Percentiles rank a stretch among this genome's conserved stretches.
Conservation (phyloP, 2,329 filamentous ascomycete genomes). For the Plenodomus lindquistii region DNA sequence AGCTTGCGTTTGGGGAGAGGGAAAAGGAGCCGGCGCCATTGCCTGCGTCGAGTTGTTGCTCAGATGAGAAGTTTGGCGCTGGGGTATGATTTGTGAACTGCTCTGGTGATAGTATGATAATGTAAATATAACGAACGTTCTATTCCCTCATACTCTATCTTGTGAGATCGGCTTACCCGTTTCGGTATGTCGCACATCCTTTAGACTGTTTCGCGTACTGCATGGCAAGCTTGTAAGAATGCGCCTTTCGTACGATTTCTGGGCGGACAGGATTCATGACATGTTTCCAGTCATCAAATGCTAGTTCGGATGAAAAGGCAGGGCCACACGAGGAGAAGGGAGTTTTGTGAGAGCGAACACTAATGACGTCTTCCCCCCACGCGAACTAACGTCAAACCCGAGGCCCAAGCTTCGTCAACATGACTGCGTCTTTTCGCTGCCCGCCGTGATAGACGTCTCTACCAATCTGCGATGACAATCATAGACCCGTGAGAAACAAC, state of each 20-base stretch:
- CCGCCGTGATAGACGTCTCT: background rate
- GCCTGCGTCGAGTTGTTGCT: conserved; percentile 17
- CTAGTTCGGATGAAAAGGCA: background rate
- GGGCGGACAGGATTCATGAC: too few species aligned
- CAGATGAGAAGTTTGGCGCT: conserved; percentile 22
- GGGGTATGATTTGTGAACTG: conserved; percentile 9
- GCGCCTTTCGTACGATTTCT: too few species aligned
- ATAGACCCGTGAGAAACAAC: background rate
- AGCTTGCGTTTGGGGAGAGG: conserved; percentile 50
- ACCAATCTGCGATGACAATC: background rate
- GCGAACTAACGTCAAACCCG: background rate
- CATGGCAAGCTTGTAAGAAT: too few species aligned
- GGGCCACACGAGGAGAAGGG: background rate
- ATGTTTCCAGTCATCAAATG: too few species aligned
- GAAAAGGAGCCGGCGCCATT: conserved; percentile 24
- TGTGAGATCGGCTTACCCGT: background rate
- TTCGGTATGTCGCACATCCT: background rate
- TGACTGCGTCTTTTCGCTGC: background rate
- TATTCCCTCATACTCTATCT: too few species aligned
- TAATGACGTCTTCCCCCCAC: background rate
- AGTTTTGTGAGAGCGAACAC: background rate
- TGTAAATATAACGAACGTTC: background rate
- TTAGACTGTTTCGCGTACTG: too few species aligned
- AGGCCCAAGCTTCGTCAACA: background rate
- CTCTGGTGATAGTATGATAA: too few species aligned